Percentiles rank a stretch among this genome's conserved stretches.
Conservation (phyloP, 352 stramenopile genomes). For the Pythium utonaiense region DNA sequence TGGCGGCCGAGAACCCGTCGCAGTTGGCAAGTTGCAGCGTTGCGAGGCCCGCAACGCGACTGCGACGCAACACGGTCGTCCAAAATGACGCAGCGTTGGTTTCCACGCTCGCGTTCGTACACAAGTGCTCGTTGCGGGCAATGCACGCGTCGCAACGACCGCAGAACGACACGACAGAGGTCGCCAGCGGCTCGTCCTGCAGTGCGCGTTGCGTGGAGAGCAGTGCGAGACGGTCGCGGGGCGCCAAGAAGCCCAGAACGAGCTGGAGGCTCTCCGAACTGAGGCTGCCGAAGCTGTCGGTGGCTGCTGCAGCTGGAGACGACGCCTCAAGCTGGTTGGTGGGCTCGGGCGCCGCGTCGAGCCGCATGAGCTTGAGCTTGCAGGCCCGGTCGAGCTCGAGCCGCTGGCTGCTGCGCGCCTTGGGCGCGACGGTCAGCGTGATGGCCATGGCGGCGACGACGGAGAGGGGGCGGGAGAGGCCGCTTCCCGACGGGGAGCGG, state of each 20-base stretch:
- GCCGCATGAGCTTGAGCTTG: constrained; percentile 15
- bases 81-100: constrained; percentile 44
- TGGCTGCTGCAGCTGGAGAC: too few relatives aligned
- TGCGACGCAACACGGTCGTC: constrained; percentile 42
- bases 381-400: neutral
- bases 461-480: neutral
- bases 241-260: constrained; percentile 51
- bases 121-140: constrained; percentile 54
- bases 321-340: too few relatives aligned
- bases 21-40: constrained; percentile 59
- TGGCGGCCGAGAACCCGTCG: constrained; percentile 33
- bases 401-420: neutral
- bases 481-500: constrained; percentile 1
- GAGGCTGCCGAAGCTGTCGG: constrained; percentile 14
- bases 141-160: constrained; percentile 44
- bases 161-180: constrained; percentile 52
- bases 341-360: neutral
- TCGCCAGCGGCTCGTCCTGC: constrained; percentile 37
- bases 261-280: constrained; percentile 50
- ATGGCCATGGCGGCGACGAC: constrained; percentile 8
- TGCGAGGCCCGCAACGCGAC: constrained; percentile 27
- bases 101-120: constrained; percentile 27
- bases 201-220: constrained; percentile 40
- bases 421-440: neutral
- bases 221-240: constrained; percentile 59